Evolutionary conservation across 2,329 filamentous ascomycete genomes (phyloP).

Genomic region (Chalaropsis thielavioides): DNA sequence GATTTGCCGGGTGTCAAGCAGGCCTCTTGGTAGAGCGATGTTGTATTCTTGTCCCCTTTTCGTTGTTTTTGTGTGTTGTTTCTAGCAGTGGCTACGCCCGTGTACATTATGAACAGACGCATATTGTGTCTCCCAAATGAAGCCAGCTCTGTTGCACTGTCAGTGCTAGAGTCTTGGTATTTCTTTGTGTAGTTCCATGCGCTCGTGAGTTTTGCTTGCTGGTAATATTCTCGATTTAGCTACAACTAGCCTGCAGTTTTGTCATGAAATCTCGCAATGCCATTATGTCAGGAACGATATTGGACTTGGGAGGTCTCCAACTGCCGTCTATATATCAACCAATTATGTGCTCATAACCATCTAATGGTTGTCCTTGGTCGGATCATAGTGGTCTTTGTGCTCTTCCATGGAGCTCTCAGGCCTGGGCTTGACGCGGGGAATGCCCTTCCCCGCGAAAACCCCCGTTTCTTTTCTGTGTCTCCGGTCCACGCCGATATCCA

Average conservation of each 20-base stretch:
- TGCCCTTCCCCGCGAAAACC: not conserved
- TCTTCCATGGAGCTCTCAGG: slow-evolving; percentile 12
- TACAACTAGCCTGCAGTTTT: not conserved
- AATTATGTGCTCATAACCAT: not conserved
- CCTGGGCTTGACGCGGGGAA: not conserved
- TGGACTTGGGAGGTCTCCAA: not conserved
- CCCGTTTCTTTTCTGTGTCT: not conserved
- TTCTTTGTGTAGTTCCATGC: not conserved
- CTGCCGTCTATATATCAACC: not conserved
- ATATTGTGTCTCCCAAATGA: not conserved
- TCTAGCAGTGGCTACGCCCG: not conserved
- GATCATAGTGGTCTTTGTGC: slow-evolving; percentile 13
- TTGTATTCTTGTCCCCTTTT: not conserved
- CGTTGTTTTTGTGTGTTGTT: not conserved
- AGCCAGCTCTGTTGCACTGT: not conserved
- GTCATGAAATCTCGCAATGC: not conserved
- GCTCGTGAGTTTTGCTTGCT: not conserved
- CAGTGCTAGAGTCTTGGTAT: not conserved
- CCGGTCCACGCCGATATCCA: not conserved
- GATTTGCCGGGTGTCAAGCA: slow-evolving; percentile 85
- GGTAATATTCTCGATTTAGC: not conserved
- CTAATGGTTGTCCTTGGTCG: slow-evolving; percentile 12
- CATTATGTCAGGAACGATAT: not conserved
- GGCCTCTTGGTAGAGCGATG: slow-evolving; percentile 73
- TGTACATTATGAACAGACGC: slow-evolving; percentile 17